A percentile compares a stretch with the other conserved stretches of the same genome.
Evolutionary conservation across 2,329 filamentous ascomycete species (phyloP).

Genomic region (Keithomyces neogunnii): DNA sequence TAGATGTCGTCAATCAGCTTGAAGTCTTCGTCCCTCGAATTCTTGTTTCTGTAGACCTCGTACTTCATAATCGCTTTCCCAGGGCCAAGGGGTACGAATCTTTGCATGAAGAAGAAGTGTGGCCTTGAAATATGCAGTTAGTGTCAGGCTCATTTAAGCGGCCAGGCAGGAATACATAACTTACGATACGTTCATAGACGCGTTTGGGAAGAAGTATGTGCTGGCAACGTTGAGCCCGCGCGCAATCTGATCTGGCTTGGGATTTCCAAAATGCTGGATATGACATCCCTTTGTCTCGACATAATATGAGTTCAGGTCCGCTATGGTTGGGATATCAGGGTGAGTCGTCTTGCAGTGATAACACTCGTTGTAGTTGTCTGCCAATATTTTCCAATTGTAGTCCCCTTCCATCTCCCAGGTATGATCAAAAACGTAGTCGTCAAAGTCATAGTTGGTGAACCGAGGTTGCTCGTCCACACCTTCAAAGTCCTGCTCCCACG

Average conservation of each 20-base stretch:
- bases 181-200: conserved; percentile 42
- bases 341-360: conserved; percentile 55
- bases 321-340: conserved; percentile 47
- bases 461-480: conserved; percentile 36
- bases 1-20: conserved; percentile 49
- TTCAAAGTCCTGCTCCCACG: conserved; percentile 44
- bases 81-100: conserved; percentile 48
- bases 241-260: conserved; percentile 38
- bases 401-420: conserved; percentile 47
- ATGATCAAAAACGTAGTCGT: conserved; percentile 49
- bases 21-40: conserved; percentile 51
- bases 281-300: conserved; percentile 39
- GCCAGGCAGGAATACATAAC: conserved; percentile 11
- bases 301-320: conserved; percentile 46
- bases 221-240: conserved; percentile 35
- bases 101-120: conserved; percentile 57
- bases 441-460: conserved; percentile 37
- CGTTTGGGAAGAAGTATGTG: conserved; percentile 43
- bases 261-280: conserved; percentile 41
- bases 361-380: conserved; percentile 60
- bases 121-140: conserved; percentile 24
- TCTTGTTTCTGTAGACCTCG: conserved; percentile 54
- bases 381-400: conserved; percentile 53
- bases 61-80: conserved; percentile 48
- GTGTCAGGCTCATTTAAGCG: background rate